Evolutionary conservation across 768 basidiomycete species (phyloP).

Genomic region (Tylopilus sp.): DNA sequence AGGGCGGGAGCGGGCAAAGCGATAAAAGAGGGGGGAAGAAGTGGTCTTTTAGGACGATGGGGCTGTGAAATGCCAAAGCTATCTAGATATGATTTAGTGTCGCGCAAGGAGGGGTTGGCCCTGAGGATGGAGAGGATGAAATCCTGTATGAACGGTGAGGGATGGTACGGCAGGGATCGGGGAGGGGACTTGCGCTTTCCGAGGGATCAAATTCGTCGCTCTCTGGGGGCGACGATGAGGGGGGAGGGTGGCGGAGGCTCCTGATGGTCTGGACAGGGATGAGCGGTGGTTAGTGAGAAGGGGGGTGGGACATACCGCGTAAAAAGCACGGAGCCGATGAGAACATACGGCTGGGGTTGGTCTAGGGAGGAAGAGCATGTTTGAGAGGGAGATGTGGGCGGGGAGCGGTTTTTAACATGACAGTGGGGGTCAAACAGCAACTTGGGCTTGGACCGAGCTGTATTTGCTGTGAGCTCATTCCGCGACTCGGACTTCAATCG

Average conservation of each 20-base stretch:
- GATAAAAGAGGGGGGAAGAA: constrained; percentile 21
- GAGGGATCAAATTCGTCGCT: constrained; percentile 32
- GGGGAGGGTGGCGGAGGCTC: constrained; percentile 23
- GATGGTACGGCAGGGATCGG: background rate
- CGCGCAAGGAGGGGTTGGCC: constrained; percentile 87
- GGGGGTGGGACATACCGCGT: constrained; percentile 43
- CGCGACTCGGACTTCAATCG: constrained; percentile 24
- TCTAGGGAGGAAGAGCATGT: constrained; percentile 23
- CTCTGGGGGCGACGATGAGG: constrained; percentile 6
- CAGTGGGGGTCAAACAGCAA: constrained; percentile 9
- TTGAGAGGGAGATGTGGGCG: background rate
- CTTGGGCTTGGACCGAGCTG: constrained; percentile 20
- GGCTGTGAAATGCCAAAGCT: constrained; percentile 78
- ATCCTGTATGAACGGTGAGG: constrained; percentile 53
- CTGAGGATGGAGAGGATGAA: constrained; percentile 94
- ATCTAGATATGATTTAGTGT: constrained; percentile 85
- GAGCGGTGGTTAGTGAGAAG: constrained; percentile 19
- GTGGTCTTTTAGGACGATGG: constrained; percentile 22
- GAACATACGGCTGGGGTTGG: constrained; percentile 24
- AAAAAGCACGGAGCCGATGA: constrained; percentile 48
- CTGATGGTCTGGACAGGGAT: constrained; percentile 26
- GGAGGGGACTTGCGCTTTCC: constrained; percentile 45
- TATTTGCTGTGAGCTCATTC: constrained; percentile 28
- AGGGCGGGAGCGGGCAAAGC: constrained; percentile 24
- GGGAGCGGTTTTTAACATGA: constrained; percentile 21